Evolutionary conservation across 768 basidiomycete species (phyloP), one percentile per base, ranked within the genome.

Genomic region (Lactifluus pinguis): DNA sequence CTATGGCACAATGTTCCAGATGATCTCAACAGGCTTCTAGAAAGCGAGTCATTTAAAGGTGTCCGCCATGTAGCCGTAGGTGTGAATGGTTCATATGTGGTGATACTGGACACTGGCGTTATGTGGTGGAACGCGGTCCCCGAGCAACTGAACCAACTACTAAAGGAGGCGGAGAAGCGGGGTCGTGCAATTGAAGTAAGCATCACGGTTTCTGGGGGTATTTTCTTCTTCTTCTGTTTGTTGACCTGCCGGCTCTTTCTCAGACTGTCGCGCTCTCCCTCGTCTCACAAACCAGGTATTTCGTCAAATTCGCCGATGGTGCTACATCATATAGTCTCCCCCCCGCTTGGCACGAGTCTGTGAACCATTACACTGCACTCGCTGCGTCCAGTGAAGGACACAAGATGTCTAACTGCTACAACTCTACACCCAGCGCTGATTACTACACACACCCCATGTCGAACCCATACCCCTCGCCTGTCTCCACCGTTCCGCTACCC

Each of bases 11-110:
- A 62, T 13, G 47, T 58, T 15, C 61, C 61, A 2, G 2, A 1
- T 7, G 39, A 29, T 6, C 56, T 62, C 21, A 56, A 57, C 29
- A 2, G 3, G 8, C 17, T 62, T 39, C 47, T 62, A 17, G 61
- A 53, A 30, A 29, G 51, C 1, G 51, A 62, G 38, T 55, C n/a
- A 6, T 4, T 9, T 0, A 41, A 57, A 8, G 61, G 61, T 4
- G 61, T 62, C 8, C 55, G 55, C 51, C 61, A 62, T 25, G 61
- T 62, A 36, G 32, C 55, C 7, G 61, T 53, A 15, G 61, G 61
- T 17, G 17, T 48, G 21, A 48, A 57, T 14, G 51, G 55, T 6
- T 30, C 61, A 4, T 53, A 57, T 21, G 61, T 62, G 10, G 45
- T 62, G 39, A 34, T 62, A 21, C 38, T 58, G 13, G 58, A 62